Evolutionary conservation across 2,329 filamentous ascomycete genomes (phyloP).

Genomic region (Alternaria gaisen): DNA sequence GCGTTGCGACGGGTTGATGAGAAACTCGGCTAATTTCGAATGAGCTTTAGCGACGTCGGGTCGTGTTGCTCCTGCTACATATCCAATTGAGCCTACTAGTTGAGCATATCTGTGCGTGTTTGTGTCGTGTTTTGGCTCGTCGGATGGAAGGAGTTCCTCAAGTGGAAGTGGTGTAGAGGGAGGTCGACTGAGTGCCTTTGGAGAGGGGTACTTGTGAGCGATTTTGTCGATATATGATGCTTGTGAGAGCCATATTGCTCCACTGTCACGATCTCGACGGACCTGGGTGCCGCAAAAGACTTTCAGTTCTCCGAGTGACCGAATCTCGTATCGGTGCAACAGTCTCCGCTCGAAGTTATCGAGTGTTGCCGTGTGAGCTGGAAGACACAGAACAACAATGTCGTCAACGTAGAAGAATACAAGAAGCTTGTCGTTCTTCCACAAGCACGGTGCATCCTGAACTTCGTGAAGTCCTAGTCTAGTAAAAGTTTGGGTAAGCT

Average conservation of each 20-base stretch:
- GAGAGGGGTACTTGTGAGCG: background rate
- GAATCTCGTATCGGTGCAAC: slow-evolving; percentile 3
- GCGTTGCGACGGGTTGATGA: slow-evolving; percentile 22
- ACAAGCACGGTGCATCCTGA: background rate
- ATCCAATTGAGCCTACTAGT: slow-evolving; percentile 27
- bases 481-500: slow-evolving; percentile 1
- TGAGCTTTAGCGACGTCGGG: slow-evolving; percentile 27
- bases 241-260: slow-evolving; percentile 7
- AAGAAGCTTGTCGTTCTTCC: background rate
- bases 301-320: slow-evolving; percentile 2
- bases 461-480: slow-evolving; percentile 2
- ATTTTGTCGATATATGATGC: slow-evolving; percentile 4
- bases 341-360: slow-evolving; percentile 5
- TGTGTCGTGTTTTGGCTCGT: slow-evolving; percentile 14
- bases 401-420: background rate
- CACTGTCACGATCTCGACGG: background rate
- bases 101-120: slow-evolving; percentile 17
- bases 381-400: background rate
- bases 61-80: slow-evolving; percentile 18
- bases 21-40: slow-evolving; percentile 24
- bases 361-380: slow-evolving; percentile 3
- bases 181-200: slow-evolving; percentile 4
- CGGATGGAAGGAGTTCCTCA: slow-evolving; percentile 12
- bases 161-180: slow-evolving; percentile 5
- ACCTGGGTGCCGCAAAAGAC: slow-evolving; percentile 5